Conservation (phyloP, 176 grass and related monocot species). For the Ananas comosus region DNA sequence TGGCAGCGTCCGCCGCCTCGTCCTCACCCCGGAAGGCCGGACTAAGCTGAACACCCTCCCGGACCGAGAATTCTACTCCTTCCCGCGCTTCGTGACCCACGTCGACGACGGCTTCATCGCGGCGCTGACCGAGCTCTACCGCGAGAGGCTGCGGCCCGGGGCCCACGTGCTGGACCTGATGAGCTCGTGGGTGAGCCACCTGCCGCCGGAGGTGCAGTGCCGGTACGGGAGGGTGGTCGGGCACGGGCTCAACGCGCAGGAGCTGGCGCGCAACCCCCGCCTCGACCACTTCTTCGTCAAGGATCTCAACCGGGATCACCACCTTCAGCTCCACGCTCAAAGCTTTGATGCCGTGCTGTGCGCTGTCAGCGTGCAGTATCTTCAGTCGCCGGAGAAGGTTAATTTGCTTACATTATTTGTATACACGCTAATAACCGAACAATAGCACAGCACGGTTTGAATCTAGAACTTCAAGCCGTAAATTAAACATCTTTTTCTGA, state of each 20-base stretch:
- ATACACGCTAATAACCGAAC: too few species aligned
- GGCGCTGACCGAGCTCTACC: conserved; percentile 59
- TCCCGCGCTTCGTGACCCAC: conserved; percentile 82
- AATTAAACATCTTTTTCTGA: too few species aligned
- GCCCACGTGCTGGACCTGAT: conserved; percentile 77
- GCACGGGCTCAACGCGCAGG: conserved; percentile 89
- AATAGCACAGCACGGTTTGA: too few species aligned
- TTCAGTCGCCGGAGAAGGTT: conserved; percentile 76
- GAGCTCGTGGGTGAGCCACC: conserved; percentile 98
- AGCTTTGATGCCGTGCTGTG: conserved; percentile 69
- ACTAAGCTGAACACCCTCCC: conserved; percentile 58
- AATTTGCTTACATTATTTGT: background rate
- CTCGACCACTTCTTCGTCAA: conserved; percentile 79
- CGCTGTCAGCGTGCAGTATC: conserved; percentile 78
- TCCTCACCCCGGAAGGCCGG: conserved; percentile 60
- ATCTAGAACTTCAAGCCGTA: too few species aligned
- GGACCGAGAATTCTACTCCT: conserved; percentile 77
- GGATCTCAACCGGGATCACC: conserved; percentile 72
- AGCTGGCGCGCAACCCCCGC: conserved; percentile 59
- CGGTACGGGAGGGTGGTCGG: conserved; percentile 50
- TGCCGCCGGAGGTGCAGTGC: conserved; percentile 39
- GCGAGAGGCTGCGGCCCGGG: conserved; percentile 36
- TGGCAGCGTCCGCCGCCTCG: conserved; percentile 52
- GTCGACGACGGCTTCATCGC: conserved; percentile 77
- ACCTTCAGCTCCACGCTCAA: conserved; percentile 32